Evolutionary conservation across 345 rosid species (phyloP), one percentile per base, ranked within the genome.

Genomic region (Sonneratia caseolaris): DNA sequence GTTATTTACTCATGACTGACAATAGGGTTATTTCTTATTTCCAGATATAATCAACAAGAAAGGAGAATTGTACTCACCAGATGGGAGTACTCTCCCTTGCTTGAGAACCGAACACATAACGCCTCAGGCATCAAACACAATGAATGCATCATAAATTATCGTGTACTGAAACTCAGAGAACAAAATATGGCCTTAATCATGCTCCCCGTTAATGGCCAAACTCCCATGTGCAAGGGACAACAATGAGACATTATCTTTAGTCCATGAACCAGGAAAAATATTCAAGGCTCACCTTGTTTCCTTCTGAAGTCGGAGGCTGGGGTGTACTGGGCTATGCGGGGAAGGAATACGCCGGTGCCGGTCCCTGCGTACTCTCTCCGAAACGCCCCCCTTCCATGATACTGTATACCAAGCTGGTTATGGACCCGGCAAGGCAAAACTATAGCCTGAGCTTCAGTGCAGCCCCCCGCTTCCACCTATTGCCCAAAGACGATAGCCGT

Each of bases 321-420:
- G 37, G 71, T 42, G 70, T 68, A 45, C 37, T 73, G 72, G 11
- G 66, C 71, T 47, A 79, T 38, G 62, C 84, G 83, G 37, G 89
- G 87, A 74, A 83, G 87, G 64, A 86, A 86, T 72, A 86, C 89
- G 24, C 89, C 85, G 4, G 89, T 86, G 24, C 89, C 85, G 4
- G 89, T 86, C 13, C 89, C 89, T 21, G 83, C 79, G 8, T 35
- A 13, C 18, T 78, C 84, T 70, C 80, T 83, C 75, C 32, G 57
- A 32, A 65, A 48, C 71, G 81, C 81, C 19, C 75, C 75, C 70
- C 70, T 71, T 55, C 16, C 72, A n/a, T 66, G 70, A 53, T 65
- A 64, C 74, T 64, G 36, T 6, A 76, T 78, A 9, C 57, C 43
- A 37, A 66, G 55, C 74, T 76, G 70, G 76, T 53, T 49, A 16